Evolutionary conservation across 352 stramenopile species (phyloP).

Genomic region (Pythium volutum): DNA sequence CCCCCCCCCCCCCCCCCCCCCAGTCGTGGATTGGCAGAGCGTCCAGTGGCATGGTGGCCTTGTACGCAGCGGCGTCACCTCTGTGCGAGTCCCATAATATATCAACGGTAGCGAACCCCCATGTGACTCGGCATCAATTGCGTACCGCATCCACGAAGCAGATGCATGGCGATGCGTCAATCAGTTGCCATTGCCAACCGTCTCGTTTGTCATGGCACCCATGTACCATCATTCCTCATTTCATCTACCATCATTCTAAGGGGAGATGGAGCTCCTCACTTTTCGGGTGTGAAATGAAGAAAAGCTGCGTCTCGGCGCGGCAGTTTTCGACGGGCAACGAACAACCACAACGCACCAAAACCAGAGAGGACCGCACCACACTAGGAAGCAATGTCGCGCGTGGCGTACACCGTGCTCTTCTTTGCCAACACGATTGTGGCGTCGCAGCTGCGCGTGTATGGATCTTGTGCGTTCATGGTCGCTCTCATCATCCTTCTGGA

Average conservation of each 20-base stretch:
- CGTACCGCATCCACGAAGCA: no score
- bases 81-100: no score
- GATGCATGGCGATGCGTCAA: no score
- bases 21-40: no score
- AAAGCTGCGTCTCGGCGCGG: neutral
- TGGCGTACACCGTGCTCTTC: conserved; percentile 65
- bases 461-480: conserved; percentile 36
- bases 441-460: conserved; percentile 55
- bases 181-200: no score
- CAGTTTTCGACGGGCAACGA: conserved; percentile 1
- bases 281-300: neutral
- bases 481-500: neutral
- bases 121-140: no score
- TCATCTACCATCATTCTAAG: neutral
- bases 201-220: no score
- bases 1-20: no score
- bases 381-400: conserved; percentile 19
- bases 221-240: neutral
- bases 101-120: no score
- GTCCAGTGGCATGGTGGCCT: no score
- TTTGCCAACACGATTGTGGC: conserved; percentile 55
- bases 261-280: neutral
- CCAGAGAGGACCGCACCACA: neutral
- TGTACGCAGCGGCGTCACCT: no score
- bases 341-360: neutral